Evolutionary conservation across 2,329 filamentous ascomycete genomes (phyloP).

Genomic region (Orbilia blumenaviensis): DNA sequence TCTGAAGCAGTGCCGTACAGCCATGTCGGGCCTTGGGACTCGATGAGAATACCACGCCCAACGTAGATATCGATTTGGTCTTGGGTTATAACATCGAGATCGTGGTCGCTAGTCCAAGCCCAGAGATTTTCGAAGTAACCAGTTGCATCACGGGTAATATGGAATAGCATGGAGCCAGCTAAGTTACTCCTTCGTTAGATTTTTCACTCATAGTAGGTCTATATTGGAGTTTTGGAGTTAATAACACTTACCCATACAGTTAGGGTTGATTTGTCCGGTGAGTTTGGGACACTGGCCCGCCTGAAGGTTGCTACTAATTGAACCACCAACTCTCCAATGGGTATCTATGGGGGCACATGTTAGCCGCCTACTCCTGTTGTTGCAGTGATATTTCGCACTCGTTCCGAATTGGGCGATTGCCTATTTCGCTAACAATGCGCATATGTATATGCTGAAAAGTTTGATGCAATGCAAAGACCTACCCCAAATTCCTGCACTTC

Average conservation of each 20-base stretch:
- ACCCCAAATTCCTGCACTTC: constrained; percentile 73
- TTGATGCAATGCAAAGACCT: background rate
- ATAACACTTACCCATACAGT: constrained; percentile 59
- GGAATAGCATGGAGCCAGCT: constrained; percentile 61
- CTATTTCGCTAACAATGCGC: background rate
- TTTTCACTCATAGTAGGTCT: background rate
- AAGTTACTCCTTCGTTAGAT: background rate
- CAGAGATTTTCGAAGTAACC: constrained; percentile 65
- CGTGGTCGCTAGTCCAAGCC: constrained; percentile 54
- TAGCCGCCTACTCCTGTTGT: background rate
- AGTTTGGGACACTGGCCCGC: constrained; percentile 64
- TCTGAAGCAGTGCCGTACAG: constrained; percentile 65
- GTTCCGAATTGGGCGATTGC: background rate
- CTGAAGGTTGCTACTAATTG: constrained; percentile 61
- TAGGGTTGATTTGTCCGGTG: constrained; percentile 57
- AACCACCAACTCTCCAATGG: constrained; percentile 60
- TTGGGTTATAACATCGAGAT: constrained; percentile 3
- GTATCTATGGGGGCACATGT: constrained; percentile 21
- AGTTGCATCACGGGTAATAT: constrained; percentile 59
- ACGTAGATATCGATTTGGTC: constrained; percentile 60
- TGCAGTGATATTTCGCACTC: background rate
- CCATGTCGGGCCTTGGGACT: constrained; percentile 59
- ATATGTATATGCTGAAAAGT: background rate
- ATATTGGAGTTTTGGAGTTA: background rate
- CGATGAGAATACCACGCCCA: constrained; percentile 58